Conservation (phyloP, 2,329 filamentous ascomycete species). For the Aspergillus latus region DNA sequence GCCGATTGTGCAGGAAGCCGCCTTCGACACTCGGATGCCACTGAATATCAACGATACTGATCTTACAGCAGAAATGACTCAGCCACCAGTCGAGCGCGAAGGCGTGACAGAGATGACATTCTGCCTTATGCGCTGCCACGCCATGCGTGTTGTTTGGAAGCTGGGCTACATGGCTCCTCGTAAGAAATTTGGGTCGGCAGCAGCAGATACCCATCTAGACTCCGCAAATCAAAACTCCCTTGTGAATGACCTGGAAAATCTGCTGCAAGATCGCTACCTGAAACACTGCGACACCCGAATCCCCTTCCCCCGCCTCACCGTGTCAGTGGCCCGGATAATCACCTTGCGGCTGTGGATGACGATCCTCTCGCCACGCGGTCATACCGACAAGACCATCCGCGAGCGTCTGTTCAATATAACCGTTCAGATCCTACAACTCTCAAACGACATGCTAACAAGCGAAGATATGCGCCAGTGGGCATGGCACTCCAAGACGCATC, state of each 20-base stretch:
- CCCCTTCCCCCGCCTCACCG: constrained; percentile 14
- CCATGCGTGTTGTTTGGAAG: constrained; percentile 40
- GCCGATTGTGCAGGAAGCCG: constrained; percentile 37
- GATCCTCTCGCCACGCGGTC: constrained; percentile 13
- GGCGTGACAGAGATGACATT: constrained; percentile 54
- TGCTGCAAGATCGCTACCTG: constrained; percentile 19
- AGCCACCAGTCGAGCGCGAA: constrained; percentile 45
- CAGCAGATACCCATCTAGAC: not conserved
- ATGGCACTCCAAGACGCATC: constrained; percentile 62
- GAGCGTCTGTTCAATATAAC: constrained; percentile 62
- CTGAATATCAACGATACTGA: constrained; percentile 53
- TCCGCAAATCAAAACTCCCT: constrained; percentile 6
- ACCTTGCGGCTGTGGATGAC: constrained; percentile 22
- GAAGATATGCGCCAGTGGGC: constrained; percentile 58
- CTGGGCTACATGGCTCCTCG: constrained; percentile 31
- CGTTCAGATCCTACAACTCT: constrained; percentile 70
- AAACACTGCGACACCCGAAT: constrained; percentile 17
- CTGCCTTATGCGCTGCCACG: constrained; percentile 51
- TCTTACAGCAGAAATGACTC: constrained; percentile 45
- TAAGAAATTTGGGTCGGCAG: not conserved
- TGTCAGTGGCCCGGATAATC: constrained; percentile 18
- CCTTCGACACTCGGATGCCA: constrained; percentile 47
- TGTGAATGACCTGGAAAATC: constrained; percentile 15
- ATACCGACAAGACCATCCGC: constrained; percentile 4
- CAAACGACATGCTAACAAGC: constrained; percentile 62